Conservation (phyloP, 2,329 filamentous ascomycete species). For the Blastomyces percursus region DNA sequence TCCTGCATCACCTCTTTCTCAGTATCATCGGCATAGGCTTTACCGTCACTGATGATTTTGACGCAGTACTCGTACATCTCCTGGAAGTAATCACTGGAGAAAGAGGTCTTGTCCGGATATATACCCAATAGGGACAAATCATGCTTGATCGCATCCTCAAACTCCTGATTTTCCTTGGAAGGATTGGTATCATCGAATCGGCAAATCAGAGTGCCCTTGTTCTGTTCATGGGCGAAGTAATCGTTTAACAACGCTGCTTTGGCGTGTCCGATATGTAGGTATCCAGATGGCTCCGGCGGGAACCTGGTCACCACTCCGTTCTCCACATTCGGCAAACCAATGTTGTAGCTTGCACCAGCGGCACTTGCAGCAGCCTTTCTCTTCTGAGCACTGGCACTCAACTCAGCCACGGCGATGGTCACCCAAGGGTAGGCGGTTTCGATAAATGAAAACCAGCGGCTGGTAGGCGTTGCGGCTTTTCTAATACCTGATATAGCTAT, state of each 20-base stretch:
- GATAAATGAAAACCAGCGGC: constrained; percentile 18
- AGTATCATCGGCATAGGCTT: constrained; percentile 92
- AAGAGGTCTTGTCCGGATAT: constrained; percentile 73
- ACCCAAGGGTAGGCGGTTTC: constrained; percentile 18
- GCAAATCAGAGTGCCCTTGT: constrained; percentile 80
- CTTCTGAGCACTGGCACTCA: constrained; percentile 14
- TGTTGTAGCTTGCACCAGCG: constrained; percentile 19
- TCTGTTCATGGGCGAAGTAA: constrained; percentile 90
- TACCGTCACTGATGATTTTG: constrained; percentile 71
- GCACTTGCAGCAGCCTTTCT: constrained; percentile 17
- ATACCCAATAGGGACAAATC: constrained; percentile 87
- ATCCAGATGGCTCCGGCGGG: constrained; percentile 28
- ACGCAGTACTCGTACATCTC: constrained; percentile 78
- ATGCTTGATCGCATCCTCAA: constrained; percentile 83
- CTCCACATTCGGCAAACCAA: constrained; percentile 22
- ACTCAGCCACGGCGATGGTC: constrained; percentile 12
- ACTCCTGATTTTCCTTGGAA: constrained; percentile 94
- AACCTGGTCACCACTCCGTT: constrained; percentile 26
- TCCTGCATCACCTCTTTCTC: constrained; percentile 77
- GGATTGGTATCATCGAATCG: constrained; percentile 98
- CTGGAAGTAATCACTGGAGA: constrained; percentile 94
- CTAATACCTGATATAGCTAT: constrained; percentile 12
- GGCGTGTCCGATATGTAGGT: constrained; percentile 57
- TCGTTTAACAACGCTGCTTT: constrained; percentile 91
- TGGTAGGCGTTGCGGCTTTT: constrained; percentile 8